Evolutionary conservation across 305 asterid species (phyloP).

Genomic region (Fraxinus xanthoxyloides): DNA sequence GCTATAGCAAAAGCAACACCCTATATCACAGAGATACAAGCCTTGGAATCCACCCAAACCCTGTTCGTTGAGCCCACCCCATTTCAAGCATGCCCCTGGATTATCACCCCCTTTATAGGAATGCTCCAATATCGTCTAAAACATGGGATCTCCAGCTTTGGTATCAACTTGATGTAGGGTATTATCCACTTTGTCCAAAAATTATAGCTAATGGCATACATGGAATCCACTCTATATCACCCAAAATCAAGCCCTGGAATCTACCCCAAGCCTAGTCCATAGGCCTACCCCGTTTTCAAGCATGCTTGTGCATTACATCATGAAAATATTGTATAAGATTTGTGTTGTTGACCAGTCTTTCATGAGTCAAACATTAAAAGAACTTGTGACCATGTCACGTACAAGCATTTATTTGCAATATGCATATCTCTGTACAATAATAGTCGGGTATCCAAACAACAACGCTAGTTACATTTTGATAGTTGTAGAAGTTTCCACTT

Average conservation of each 20-base stretch:
- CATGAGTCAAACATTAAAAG: not conserved
- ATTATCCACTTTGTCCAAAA: not conserved
- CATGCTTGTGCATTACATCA: not conserved
- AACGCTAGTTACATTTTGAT: not conserved
- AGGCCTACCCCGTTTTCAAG: not conserved
- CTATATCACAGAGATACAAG: not conserved
- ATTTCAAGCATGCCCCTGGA: not conserved
- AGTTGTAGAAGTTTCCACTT: not conserved
- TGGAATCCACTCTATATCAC: not conserved
- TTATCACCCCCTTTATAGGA: not conserved
- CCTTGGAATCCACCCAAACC: not conserved
- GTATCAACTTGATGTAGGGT: not conserved
- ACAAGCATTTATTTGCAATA: not conserved
- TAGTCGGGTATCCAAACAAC: not conserved
- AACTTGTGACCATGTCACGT: not conserved
- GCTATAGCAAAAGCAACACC: not conserved
- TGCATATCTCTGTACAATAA: conserved; percentile 1
- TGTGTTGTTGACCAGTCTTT: not conserved
- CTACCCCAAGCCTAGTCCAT: not conserved
- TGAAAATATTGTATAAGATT: conserved; percentile 1
- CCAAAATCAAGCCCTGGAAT: not conserved
- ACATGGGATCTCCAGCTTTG: not conserved
- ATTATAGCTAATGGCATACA: not conserved
- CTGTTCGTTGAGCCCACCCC: not conserved
- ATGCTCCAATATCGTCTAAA: not conserved